Evolutionary conservation across 192 early-diverging fungal genomes (phyloP).

Genomic region (Coemansia sp.): DNA sequence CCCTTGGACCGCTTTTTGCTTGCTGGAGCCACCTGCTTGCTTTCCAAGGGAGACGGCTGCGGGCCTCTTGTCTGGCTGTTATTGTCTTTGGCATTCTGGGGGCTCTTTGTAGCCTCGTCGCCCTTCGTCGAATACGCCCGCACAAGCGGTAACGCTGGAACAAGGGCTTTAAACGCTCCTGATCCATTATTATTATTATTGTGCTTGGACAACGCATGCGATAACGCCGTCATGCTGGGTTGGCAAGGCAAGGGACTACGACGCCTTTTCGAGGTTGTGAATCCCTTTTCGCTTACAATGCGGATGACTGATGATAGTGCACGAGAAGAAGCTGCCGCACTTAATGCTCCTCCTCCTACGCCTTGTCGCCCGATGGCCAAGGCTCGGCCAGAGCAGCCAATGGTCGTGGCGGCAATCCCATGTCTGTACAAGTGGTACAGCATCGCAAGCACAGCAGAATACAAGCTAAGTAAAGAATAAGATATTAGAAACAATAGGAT

Average conservation of each 20-base stretch:
- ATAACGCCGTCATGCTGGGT: too few species aligned
- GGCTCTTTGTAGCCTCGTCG: not conserved
- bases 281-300: not conserved
- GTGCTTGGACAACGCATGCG: not conserved
- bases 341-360: not conserved
- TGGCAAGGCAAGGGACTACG: too few species aligned
- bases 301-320: not conserved
- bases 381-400: not conserved
- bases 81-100: not conserved
- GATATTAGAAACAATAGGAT: not conserved
- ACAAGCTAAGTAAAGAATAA: not conserved
- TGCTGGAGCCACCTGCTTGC: not conserved
- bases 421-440: not conserved
- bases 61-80: not conserved
- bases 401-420: not conserved
- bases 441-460: not conserved
- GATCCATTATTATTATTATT: not conserved
- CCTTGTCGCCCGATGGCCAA: not conserved
- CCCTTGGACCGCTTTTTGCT: conserved; percentile 20
- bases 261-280: not conserved
- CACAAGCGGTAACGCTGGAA: not conserved
- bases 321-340: not conserved
- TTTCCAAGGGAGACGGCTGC: too few species aligned
- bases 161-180: not conserved
- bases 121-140: conserved; percentile 1